These are phyloP conservation scores for Lentinula sp. DNA, from an alignment of 768 basidiomycete genomes.

Conservation along the genomic window DNA sequence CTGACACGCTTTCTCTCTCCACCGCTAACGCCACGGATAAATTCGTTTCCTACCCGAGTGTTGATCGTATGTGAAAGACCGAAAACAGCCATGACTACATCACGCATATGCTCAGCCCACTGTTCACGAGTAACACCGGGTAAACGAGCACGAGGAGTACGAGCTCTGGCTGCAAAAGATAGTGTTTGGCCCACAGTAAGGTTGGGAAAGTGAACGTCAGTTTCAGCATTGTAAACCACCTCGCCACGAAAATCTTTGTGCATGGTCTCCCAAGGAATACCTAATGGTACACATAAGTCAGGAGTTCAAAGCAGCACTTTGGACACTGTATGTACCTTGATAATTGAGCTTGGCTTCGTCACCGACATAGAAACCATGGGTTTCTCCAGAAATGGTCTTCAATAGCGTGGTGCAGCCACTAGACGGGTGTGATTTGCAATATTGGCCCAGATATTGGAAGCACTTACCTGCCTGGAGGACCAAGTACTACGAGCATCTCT, in stretches of 20 bases:
- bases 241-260: conserved; percentile 39
- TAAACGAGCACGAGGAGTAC: conserved; percentile 30
- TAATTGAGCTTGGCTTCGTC: conserved; percentile 1
- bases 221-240: conserved; percentile 35
- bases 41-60: conserved; percentile 59
- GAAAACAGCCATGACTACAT: conserved; percentile 48
- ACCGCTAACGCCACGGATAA: conserved; percentile 47
- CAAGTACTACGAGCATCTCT: conserved; percentile 45
- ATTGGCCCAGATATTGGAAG: not conserved
- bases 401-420: conserved; percentile 41
- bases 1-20: conserved; percentile 60
- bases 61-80: conserved; percentile 54
- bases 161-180: conserved; percentile 46
- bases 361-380: conserved; percentile 21
- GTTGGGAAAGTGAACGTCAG: conserved; percentile 44
- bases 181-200: conserved; percentile 44
- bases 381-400: conserved; percentile 40
- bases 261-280: conserved; percentile 39
- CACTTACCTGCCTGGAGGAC: conserved; percentile 28
- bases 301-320: not conserved
- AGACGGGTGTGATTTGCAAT: not conserved
- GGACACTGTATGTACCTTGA: not conserved
- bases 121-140: conserved; percentile 24
- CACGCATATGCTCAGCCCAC: conserved; percentile 28
- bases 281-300: conserved; percentile 12